Evolutionary conservation across 1,139 yeast genomes (phyloP).

Genomic region (Petasospora fabianii): DNA sequence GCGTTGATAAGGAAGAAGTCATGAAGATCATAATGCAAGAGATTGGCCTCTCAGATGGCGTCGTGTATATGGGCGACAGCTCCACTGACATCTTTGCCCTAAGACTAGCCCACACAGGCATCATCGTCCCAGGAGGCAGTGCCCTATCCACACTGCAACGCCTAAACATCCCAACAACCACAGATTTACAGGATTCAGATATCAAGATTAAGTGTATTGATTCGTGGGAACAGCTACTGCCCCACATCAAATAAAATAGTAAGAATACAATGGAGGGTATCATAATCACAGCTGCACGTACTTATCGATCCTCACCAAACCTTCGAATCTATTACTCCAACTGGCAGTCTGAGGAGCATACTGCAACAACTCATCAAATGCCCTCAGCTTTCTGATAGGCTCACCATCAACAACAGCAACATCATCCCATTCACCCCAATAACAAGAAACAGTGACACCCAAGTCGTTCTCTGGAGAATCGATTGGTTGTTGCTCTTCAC

Average conservation of each 20-base stretch:
- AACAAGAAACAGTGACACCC: conserved; percentile 59
- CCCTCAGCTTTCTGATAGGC: conserved; percentile 50
- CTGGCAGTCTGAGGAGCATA: conserved; percentile 62
- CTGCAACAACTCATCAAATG: conserved; percentile 61
- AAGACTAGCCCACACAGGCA: conserved; percentile 46
- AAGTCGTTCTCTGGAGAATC: conserved; percentile 34
- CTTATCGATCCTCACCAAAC: conserved; percentile 51
- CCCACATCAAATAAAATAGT: not conserved
- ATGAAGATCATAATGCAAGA: conserved; percentile 27
- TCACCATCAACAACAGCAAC: conserved; percentile 36
- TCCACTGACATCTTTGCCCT: conserved; percentile 57
- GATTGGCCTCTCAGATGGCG: conserved; percentile 11
- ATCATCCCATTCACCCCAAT: conserved; percentile 68
- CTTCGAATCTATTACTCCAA: conserved; percentile 64
- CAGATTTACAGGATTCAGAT: conserved; percentile 17
- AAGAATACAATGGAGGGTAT: not conserved
- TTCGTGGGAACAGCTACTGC: conserved; percentile 15
- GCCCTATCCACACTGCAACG: conserved; percentile 24
- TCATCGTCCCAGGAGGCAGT: conserved; percentile 42
- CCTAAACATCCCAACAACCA: conserved; percentile 14
- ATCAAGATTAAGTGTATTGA: conserved; percentile 20
- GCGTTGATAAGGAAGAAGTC: conserved; percentile 46
- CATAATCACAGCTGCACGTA: conserved; percentile 20
- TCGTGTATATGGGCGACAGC: conserved; percentile 64
- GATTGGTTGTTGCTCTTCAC: conserved; percentile 35